Conservation (phyloP, 2,329 filamentous ascomycete genomes). For the Harringtonia aguacate region DNA sequence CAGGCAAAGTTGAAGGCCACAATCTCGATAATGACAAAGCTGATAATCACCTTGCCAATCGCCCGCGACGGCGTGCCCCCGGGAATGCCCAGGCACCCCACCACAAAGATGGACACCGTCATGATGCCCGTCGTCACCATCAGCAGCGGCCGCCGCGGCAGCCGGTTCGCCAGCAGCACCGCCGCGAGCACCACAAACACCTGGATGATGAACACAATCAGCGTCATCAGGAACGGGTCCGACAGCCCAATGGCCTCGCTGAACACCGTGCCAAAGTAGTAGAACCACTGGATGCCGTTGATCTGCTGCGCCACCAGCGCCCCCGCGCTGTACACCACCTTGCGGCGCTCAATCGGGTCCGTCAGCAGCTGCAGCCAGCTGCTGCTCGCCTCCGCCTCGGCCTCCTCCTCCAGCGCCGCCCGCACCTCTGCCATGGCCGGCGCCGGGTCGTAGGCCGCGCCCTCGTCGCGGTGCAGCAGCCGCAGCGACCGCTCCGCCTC, state of each 20-base stretch:
- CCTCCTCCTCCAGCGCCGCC: neutral
- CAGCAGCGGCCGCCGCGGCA: constrained; percentile 26
- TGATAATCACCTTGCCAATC: constrained; percentile 27
- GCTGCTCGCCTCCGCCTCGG: neutral
- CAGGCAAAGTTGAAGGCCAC: constrained; percentile 33
- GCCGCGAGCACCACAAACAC: constrained; percentile 27
- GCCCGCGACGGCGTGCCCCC: constrained; percentile 10
- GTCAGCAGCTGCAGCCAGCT: neutral
- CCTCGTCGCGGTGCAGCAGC: constrained; percentile 21
- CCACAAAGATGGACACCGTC: constrained; percentile 26
- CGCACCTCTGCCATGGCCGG: neutral
- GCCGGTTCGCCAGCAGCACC: constrained; percentile 27
- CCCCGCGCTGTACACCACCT: constrained; percentile 31
- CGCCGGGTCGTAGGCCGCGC: neutral
- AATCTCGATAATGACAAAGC: constrained; percentile 30
- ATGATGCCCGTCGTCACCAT: constrained; percentile 27
- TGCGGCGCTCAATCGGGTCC: constrained; percentile 22
- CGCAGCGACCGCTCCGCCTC: constrained; percentile 32
- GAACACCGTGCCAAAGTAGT: constrained; percentile 32
- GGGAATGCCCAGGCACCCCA: constrained; percentile 29
- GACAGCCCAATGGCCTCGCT: constrained; percentile 27
- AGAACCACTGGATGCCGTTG: constrained; percentile 36
- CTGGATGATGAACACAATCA: constrained; percentile 31
- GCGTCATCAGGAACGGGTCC: constrained; percentile 29
- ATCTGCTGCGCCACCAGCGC: constrained; percentile 36